Conservation (phyloP, 768 basidiomycete genomes). For the Candolleomyces eurysporus region DNA sequence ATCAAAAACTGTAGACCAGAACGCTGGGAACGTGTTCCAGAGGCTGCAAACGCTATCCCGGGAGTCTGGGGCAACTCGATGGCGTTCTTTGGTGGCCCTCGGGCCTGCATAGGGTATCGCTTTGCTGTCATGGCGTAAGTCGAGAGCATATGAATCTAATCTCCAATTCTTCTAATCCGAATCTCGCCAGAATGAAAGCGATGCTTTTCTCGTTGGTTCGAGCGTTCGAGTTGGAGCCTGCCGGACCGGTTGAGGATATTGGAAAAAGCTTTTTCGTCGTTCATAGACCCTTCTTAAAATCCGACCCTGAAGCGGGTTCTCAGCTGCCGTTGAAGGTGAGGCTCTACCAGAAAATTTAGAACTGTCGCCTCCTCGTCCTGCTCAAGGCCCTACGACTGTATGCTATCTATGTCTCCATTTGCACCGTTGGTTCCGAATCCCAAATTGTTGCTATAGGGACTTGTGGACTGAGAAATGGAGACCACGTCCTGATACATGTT, state of each 20-base stretch:
- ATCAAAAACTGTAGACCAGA: slow-evolving; percentile 46
- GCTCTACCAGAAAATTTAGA: not conserved
- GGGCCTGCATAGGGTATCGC: slow-evolving; percentile 63
- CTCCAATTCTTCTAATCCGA: not conserved
- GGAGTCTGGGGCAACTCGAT: slow-evolving; percentile 57
- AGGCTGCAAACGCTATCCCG: slow-evolving; percentile 43
- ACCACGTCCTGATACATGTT: too few relatives aligned
- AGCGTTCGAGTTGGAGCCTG: slow-evolving; percentile 53
- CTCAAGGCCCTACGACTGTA: too few relatives aligned
- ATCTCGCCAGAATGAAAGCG: slow-evolving; percentile 22
- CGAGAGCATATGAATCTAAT: not conserved
- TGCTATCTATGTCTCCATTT: too few relatives aligned
- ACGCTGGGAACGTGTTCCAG: slow-evolving; percentile 53
- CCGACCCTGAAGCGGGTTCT: slow-evolving; percentile 31
- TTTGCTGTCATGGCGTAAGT: slow-evolving; percentile 64
- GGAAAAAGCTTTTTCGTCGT: slow-evolving; percentile 34
- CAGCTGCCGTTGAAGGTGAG: slow-evolving; percentile 44
- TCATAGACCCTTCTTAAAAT: slow-evolving; percentile 37
- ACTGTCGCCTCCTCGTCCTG: too few relatives aligned
- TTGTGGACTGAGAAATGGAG: too few relatives aligned
- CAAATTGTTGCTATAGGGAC: too few relatives aligned
- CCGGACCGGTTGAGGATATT: slow-evolving; percentile 45
- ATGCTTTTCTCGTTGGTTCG: slow-evolving; percentile 50
- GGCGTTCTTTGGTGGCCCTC: slow-evolving; percentile 60
- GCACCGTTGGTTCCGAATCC: too few relatives aligned